phyloP scores from a whole-genome alignment of 2,329 filamentous ascomycete species.

The Orbilia oligospora region DNA sequence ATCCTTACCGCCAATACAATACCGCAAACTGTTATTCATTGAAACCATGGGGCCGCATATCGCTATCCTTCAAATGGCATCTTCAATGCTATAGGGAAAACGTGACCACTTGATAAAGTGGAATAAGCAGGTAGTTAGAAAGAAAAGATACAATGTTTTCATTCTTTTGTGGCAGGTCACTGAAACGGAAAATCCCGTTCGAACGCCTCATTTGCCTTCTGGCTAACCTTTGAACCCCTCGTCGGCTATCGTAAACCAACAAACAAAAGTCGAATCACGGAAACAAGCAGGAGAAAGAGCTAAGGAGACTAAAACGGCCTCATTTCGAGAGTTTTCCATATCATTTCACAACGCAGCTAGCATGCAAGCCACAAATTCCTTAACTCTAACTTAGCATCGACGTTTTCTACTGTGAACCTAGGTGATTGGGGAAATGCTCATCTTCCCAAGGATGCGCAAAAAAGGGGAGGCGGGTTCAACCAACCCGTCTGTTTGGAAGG shows the following conservation, averaged over 20 bases:
- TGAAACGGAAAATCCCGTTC: conserved; percentile 34
- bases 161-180: conserved; percentile 41
- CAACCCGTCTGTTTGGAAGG: conserved; percentile 1
- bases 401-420: conserved; percentile 6
- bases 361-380: conserved; percentile 42
- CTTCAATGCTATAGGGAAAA: conserved; percentile 4
- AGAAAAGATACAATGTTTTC: conserved; percentile 42
- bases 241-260: conserved; percentile 35
- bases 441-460: conserved; percentile 13
- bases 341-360: conserved; percentile 48
- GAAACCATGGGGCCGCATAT: conserved; percentile 35
- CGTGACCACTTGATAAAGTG: conserved; percentile 15
- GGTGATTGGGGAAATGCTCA: neutral
- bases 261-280: conserved; percentile 13
- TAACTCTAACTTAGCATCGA: neutral
- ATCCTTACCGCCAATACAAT: conserved; percentile 2
- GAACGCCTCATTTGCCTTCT: conserved; percentile 25
- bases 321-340: conserved; percentile 40
- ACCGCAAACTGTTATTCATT: conserved; percentile 27
- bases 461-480: conserved; percentile 30
- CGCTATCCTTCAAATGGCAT: conserved; percentile 42
- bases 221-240: neutral
- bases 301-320: neutral
- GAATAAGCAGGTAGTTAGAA: conserved; percentile 29
- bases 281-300: conserved; percentile 25